These are phyloP conservation scores for Alternaria arbusti DNA, from an alignment of 2,329 filamentous ascomycete species.

Conservation along the genomic window DNA sequence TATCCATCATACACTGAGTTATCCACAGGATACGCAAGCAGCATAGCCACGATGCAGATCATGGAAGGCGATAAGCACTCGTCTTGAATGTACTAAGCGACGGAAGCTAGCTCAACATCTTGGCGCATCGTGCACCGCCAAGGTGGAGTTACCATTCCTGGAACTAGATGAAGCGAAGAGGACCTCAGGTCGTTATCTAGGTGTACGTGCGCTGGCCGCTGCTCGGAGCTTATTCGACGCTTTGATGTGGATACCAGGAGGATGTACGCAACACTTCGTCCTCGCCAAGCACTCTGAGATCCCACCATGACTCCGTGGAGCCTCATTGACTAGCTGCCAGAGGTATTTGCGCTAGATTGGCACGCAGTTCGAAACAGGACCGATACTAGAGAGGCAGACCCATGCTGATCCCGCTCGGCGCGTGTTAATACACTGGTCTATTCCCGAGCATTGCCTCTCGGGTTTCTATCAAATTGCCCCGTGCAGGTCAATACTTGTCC, in stretches of 20 bases:
- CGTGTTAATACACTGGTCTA: constrained; percentile 34
- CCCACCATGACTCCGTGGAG: constrained; percentile 23
- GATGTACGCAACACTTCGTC: constrained; percentile 38
- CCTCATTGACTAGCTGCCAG: constrained; percentile 33
- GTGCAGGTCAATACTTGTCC: constrained; percentile 28
- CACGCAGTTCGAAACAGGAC: constrained; percentile 39
- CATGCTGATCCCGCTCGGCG: constrained; percentile 25
- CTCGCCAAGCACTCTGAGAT: constrained; percentile 38
- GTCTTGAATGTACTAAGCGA: constrained; percentile 12
- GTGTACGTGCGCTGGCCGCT: constrained; percentile 28
- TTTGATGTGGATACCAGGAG: constrained; percentile 39
- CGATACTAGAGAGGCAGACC: constrained; percentile 20
- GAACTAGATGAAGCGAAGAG: constrained; percentile 27
- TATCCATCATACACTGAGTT: neutral
- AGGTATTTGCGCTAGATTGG: constrained; percentile 26
- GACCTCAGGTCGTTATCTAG: constrained; percentile 25
- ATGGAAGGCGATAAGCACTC: constrained; percentile 9
- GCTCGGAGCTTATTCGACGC: constrained; percentile 37
- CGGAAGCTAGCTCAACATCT: constrained; percentile 24
- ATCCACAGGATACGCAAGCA: constrained; percentile 9
- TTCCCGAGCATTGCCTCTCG: constrained; percentile 21
- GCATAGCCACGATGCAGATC: constrained; percentile 11
- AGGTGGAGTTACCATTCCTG: constrained; percentile 18
- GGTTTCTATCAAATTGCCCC: constrained; percentile 28
- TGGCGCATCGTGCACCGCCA: constrained; percentile 35